Conservation (phyloP, 2,329 filamentous ascomycete genomes). For the Monosporascus sp. region DNA sequence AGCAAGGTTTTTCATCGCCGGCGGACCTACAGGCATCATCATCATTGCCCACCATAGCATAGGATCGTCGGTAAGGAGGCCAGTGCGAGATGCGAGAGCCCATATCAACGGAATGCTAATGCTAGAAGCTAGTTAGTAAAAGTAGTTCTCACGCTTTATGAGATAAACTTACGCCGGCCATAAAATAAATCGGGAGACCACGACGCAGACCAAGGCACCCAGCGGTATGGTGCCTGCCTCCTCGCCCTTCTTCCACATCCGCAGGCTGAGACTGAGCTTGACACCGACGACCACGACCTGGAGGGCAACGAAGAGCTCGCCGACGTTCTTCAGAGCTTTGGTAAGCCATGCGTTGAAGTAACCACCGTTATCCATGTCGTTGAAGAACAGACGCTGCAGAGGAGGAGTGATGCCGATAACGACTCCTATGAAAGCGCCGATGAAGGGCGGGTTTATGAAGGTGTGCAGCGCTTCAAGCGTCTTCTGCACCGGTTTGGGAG, state of each 20-base stretch:
- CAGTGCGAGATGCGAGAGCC: slow-evolving; percentile 40
- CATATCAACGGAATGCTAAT: slow-evolving; percentile 48
- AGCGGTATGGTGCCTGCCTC: slow-evolving; percentile 37
- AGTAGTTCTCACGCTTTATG: background rate
- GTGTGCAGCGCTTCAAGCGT: slow-evolving; percentile 29
- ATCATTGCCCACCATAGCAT: slow-evolving; percentile 57
- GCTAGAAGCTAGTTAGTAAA: slow-evolving; percentile 12
- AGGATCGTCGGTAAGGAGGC: slow-evolving; percentile 42
- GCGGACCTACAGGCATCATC: slow-evolving; percentile 53
- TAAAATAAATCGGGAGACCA: slow-evolving; percentile 44
- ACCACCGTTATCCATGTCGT: slow-evolving; percentile 43
- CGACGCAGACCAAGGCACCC: slow-evolving; percentile 39
- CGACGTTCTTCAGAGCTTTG: slow-evolving; percentile 47
- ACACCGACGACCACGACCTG: slow-evolving; percentile 56
- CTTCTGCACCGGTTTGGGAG: slow-evolving; percentile 32
- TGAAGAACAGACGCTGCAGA: slow-evolving; percentile 51
- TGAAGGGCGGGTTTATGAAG: slow-evolving; percentile 48
- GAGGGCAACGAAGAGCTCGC: slow-evolving; percentile 52
- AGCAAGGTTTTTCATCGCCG: slow-evolving; percentile 48
- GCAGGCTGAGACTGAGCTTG: slow-evolving; percentile 46
- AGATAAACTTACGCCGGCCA: slow-evolving; percentile 41
- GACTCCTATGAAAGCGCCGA: slow-evolving; percentile 46
- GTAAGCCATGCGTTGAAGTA: slow-evolving; percentile 56
- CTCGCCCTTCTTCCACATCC: slow-evolving; percentile 41
- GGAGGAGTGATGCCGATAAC: slow-evolving; percentile 48